Conservation (phyloP, 805 yeast genomes). For the Sugiyamaella valdiviana region DNA sequence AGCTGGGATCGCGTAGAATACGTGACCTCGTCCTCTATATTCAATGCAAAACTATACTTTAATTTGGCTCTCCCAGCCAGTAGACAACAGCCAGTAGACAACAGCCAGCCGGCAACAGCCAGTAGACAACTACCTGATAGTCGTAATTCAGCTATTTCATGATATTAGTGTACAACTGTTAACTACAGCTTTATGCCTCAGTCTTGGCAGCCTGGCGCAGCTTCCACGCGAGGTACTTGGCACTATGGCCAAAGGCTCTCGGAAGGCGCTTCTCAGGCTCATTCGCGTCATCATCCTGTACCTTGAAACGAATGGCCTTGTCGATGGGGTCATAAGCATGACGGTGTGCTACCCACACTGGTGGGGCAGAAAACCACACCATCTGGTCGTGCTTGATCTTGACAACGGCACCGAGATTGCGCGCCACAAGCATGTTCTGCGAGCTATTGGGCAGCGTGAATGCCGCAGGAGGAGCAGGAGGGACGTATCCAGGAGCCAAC, state of each 20-base stretch:
- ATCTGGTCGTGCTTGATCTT: constrained; percentile 17
- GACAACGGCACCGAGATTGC: constrained; percentile 19
- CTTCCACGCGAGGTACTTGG: constrained; percentile 64
- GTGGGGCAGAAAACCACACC: constrained; percentile 27
- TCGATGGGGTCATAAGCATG: constrained; percentile 21
- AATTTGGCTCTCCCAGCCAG: constrained; percentile 2
- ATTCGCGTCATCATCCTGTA: constrained; percentile 20
- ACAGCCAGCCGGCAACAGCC: too few species aligned
- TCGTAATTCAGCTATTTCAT: too few species aligned
- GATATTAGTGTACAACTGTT: too few species aligned
- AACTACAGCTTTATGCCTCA: too few species aligned
- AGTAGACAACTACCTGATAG: too few species aligned
- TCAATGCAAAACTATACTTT: neutral
- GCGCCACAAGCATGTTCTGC: constrained; percentile 18
- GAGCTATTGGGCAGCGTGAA: constrained; percentile 30
- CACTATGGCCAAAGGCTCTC: constrained; percentile 59
- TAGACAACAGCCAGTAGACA: too few species aligned
- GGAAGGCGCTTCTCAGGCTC: constrained; percentile 28
- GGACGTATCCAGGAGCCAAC: constrained; percentile 20
- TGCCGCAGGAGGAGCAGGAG: constrained; percentile 31
- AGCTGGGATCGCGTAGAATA: too few species aligned
- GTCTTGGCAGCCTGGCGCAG: constrained; percentile 1
- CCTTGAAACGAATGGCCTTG: constrained; percentile 17
- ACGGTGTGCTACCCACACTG: constrained; percentile 20
- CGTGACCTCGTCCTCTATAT: too few species aligned